Conservation (phyloP, 306 rosid species). For the Pterocarpus macrocarpus region DNA sequence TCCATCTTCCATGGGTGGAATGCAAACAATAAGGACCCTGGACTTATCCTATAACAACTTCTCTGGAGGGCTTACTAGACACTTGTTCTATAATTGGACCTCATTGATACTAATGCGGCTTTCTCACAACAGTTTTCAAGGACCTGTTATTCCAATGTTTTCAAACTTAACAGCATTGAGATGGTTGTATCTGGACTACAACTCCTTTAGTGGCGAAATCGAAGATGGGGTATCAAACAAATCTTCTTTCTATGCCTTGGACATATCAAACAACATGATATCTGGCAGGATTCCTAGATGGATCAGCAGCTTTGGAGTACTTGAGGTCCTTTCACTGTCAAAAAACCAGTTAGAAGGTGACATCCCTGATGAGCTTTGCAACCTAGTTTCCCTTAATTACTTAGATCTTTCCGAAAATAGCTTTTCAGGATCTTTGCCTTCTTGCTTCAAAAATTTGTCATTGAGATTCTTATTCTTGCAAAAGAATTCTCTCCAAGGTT, state of each 20-base stretch:
- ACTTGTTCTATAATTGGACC: neutral
- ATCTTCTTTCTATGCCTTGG: neutral
- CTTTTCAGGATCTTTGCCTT: neutral
- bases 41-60: conserved; percentile 25
- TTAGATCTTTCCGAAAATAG: neutral
- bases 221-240: neutral
- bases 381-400: neutral
- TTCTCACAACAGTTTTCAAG: conserved; percentile 5
- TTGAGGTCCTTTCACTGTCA: neutral
- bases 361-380: neutral
- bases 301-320: neutral
- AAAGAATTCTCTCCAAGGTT: neutral
- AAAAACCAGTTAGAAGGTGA: neutral
- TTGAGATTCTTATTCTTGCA: neutral
- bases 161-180: neutral
- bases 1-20: conserved; percentile 19
- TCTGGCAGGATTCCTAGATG: conserved; percentile 13
- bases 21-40: neutral
- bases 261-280: conserved; percentile 8
- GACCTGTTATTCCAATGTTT: neutral
- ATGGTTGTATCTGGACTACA: neutral
- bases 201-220: neutral
- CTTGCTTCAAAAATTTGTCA: neutral
- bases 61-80: neutral
- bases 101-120: neutral